Evolutionary conservation across 257 asterid species (phyloP), one percentile per base, ranked within the genome.

Genomic region (Nicotiana otophora): DNA sequence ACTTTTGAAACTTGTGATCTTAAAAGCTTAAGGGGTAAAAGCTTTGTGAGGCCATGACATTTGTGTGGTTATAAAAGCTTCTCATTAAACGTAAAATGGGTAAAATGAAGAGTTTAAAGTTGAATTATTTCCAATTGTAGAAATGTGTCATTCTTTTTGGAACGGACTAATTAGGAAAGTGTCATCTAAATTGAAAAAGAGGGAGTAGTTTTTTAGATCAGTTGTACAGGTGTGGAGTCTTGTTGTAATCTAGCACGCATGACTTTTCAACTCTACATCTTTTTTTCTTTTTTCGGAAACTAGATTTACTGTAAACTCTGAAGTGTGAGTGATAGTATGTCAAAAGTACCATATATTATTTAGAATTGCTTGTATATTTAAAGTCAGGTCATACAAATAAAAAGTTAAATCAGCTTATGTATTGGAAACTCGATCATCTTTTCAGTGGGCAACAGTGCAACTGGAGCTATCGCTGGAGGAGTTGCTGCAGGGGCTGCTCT

Each of bases 401-500:
- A 39, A 70, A 70, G 58, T 39, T 23, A 46, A 61, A 61, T 20
- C 66, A 61, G 15, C 31, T 53, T 76, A 48, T 14, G 15, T 51
- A 23, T 12, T 54, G 80, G 75, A 77, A 55, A 57, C 20, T 34
- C 76, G 23, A 66, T 78, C 82, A 53, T 61, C 51, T 48, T 78
- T 92, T 85, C 92, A 94, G 97, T 90, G 85, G 88, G 92, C 39
- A 89, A 89, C 78, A 77, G 97, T 82, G 93, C 91, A 46, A 92
- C 97, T 65, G 96, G 93, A 20, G 95, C 98, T 84, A 95, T 92
- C 85, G 97, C 97, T 57, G 97, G 97, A 88, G 98, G 96, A 77
- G 97, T 91, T 82, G 95, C 97, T 87, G 97, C 98, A 46, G 96
- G 93, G 10, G 99, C 97, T 54, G 96, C 99, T 67, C 93, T 93